Conservation (phyloP, 169 alveolate species). For the Plasmodium yoelii region DNA sequence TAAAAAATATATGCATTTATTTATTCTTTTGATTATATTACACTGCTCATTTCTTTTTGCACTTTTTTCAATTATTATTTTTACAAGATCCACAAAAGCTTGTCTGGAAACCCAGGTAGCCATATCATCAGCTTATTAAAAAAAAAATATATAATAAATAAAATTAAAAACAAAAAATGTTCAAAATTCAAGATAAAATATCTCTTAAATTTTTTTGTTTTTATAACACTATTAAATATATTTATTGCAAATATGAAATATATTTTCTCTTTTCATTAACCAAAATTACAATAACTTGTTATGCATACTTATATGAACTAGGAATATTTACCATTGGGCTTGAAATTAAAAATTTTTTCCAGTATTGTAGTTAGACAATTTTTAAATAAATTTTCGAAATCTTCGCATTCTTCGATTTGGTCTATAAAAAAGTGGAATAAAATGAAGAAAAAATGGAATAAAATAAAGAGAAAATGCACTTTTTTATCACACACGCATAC, state of each 20-base stretch:
- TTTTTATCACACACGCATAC: not conserved
- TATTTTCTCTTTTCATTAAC: not conserved
- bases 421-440: not conserved
- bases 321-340: slow-evolving; percentile 32
- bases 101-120: slow-evolving; percentile 73
- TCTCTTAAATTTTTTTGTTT: not conserved
- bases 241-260: no score
- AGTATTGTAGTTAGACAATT: slow-evolving; percentile 26
- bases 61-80: slow-evolving; percentile 28
- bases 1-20: not conserved
- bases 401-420: slow-evolving; percentile 44
- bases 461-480: no score
- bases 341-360: slow-evolving; percentile 41
- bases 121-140: slow-evolving; percentile 46
- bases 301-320: not conserved
- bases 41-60: slow-evolving; percentile 54
- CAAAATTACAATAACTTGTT: not conserved
- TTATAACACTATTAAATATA: no score
- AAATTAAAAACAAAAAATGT: slow-evolving; percentile 13
- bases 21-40: slow-evolving; percentile 4
- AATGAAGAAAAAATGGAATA: no score
- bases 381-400: slow-evolving; percentile 21
- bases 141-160: slow-evolving; percentile 13
- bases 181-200: not conserved
- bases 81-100: slow-evolving; percentile 49